Percentiles rank a stretch among this genome's conserved stretches.
These are phyloP conservation scores for Phytophthora idaei DNA, from an alignment of 352 stramenopile genomes.

Conservation along the genomic window DNA sequence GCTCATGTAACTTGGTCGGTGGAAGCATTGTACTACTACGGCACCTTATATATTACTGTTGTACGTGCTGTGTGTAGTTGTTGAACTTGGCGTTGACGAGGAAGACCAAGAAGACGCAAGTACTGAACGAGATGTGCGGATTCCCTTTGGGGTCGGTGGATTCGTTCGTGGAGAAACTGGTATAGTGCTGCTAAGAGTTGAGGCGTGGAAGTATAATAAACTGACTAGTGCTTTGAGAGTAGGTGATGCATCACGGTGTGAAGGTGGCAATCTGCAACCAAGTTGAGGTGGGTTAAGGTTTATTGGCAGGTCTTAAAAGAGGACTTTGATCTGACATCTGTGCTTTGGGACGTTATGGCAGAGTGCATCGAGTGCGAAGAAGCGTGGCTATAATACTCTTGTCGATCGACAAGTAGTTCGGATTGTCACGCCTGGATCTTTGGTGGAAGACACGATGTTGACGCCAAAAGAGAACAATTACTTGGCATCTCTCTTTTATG, in stretches of 20 bases:
- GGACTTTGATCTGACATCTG: neutral
- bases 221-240: neutral
- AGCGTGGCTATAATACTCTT: conserved; percentile 61
- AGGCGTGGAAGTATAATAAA: neutral
- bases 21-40: neutral
- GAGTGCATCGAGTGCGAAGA: conserved; percentile 55
- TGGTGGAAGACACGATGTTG: conserved; percentile 83
- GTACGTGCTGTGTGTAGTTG: conserved; percentile 40
- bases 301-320: neutral
- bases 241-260: conserved; percentile 84
- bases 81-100: conserved; percentile 73
- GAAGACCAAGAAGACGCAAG: conserved; percentile 66
- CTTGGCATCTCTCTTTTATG: conserved; percentile 57
- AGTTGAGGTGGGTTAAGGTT: conserved; percentile 52
- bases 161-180: conserved; percentile 83
- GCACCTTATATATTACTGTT: neutral
- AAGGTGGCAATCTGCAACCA: conserved; percentile 89
- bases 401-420: conserved; percentile 81
- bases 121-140: conserved; percentile 76
- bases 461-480: conserved; percentile 83
- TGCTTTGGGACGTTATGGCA: conserved; percentile 12
- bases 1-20: conserved; percentile 51
- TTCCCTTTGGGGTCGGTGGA: conserved; percentile 77
- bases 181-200: conserved; percentile 23
- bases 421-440: conserved; percentile 74